Evolutionary conservation across 768 basidiomycete genomes (phyloP).

Genomic region (Russula vinacea): DNA sequence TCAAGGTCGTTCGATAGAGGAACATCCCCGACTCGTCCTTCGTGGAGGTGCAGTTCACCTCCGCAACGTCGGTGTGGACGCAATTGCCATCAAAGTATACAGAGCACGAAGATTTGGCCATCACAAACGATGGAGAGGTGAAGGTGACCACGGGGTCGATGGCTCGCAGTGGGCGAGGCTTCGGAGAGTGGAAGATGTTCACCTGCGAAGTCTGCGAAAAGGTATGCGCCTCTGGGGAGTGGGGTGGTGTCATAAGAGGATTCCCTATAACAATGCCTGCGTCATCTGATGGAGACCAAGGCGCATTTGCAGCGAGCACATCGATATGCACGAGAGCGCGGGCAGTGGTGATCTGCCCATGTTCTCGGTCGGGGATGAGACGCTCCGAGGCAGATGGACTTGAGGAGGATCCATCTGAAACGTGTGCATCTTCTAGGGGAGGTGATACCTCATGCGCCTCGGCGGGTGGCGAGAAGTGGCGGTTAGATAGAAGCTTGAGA

Average conservation of each 20-base stretch:
- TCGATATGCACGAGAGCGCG: constrained; percentile 34
- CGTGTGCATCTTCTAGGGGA: constrained; percentile 22
- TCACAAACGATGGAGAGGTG: constrained; percentile 46
- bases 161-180: constrained; percentile 51
- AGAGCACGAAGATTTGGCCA: constrained; percentile 54
- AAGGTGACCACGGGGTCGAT: constrained; percentile 72
- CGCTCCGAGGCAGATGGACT: constrained; percentile 24
- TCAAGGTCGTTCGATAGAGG: constrained; percentile 59
- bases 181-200: constrained; percentile 32
- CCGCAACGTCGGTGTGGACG: constrained; percentile 51
- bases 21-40: constrained; percentile 30
- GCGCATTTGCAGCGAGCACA: constrained; percentile 25
- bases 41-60: constrained; percentile 24
- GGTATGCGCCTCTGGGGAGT: constrained; percentile 24
- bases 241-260: constrained; percentile 26
- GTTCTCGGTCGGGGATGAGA: constrained; percentile 24
- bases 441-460: constrained; percentile 22
- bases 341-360: constrained; percentile 36
- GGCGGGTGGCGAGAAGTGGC: constrained; percentile 24
- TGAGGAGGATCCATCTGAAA: constrained; percentile 23
- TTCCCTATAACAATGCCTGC: constrained; percentile 26
- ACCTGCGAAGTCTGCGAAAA: constrained; percentile 23
- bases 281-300: constrained; percentile 30
- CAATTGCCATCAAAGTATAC: constrained; percentile 49
- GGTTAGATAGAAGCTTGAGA: constrained; percentile 31